Evolutionary conservation across 2,329 filamentous ascomycete genomes (phyloP).

Genomic region (Fusarium nanum): DNA sequence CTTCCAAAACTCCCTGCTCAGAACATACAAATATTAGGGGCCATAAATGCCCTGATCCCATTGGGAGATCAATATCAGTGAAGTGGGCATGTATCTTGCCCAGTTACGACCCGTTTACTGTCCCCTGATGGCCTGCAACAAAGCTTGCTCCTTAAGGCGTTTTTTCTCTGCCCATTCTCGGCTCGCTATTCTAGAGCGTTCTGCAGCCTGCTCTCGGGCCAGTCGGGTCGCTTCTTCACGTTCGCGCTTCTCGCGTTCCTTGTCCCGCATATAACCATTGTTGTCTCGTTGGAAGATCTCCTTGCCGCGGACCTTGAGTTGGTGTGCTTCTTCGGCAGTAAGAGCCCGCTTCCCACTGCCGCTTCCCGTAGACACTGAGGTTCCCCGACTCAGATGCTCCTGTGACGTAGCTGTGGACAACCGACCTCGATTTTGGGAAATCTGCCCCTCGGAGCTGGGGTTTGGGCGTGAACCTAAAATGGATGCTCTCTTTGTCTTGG

Average conservation of each 20-base stretch:
- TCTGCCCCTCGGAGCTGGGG: constrained; percentile 15
- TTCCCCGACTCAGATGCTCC: constrained; percentile 52
- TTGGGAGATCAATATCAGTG: background rate
- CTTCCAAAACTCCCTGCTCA: constrained; percentile 41
- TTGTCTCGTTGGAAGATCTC: constrained; percentile 67
- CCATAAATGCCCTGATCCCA: background rate
- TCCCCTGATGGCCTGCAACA: constrained; percentile 29
- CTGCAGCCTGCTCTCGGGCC: constrained; percentile 70
- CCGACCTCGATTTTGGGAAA: constrained; percentile 45
- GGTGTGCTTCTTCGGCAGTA: constrained; percentile 62
- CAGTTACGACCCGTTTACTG: background rate
- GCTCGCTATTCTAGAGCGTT: constrained; percentile 68
- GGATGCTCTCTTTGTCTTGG: constrained; percentile 45
- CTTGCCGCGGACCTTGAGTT: constrained; percentile 64
- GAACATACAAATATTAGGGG: constrained; percentile 1
- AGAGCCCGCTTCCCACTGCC: constrained; percentile 60
- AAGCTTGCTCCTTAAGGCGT: constrained; percentile 54
- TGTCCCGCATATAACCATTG: constrained; percentile 55
- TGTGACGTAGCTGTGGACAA: constrained; percentile 39
- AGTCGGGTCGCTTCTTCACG: constrained; percentile 65
- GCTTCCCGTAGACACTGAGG: constrained; percentile 61
- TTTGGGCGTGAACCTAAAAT: constrained; percentile 23
- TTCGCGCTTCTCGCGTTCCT: constrained; percentile 65
- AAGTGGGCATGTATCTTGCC: background rate
- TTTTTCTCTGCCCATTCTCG: constrained; percentile 73